phyloP scores from a whole-genome alignment of 768 basidiomycete species.

The Pholiota molesta region DNA sequence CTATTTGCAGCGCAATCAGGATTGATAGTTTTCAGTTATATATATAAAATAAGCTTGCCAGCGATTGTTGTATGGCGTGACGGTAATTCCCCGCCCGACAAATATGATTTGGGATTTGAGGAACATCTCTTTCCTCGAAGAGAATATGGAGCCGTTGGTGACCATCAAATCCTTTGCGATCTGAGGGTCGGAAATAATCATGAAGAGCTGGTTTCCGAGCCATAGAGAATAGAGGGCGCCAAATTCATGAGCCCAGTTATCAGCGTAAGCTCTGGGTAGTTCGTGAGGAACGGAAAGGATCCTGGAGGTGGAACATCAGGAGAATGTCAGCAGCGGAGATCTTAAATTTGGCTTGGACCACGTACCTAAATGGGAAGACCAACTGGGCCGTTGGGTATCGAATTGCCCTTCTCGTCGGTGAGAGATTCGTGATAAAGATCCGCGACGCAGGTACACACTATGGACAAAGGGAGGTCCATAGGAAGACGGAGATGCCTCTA shows the following conservation, averaged over 20 bases:
- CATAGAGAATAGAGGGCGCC: conserved; percentile 48
- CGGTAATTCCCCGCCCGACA: conserved; percentile 45
- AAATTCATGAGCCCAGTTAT: conserved; percentile 44
- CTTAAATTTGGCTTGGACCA: not conserved
- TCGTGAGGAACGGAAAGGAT: conserved; percentile 40
- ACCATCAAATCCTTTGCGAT: conserved; percentile 48
- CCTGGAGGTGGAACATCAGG: conserved; percentile 19
- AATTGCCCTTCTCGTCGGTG: conserved; percentile 12
- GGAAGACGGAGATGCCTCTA: not conserved
- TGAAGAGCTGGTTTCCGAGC: conserved; percentile 50
- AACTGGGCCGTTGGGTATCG: conserved; percentile 13
- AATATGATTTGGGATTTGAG: conserved; percentile 49
- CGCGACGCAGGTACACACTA: conserved; percentile 3
- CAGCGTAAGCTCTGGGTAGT: conserved; percentile 46
- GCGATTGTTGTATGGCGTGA: conserved; percentile 43
- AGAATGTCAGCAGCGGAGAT: not conserved
- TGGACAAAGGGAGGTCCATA: conserved; percentile 2
- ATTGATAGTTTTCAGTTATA: not conserved
- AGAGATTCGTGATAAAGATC: not conserved
- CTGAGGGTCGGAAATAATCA: conserved; percentile 46
- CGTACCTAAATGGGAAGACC: conserved; percentile 18
- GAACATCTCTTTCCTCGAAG: conserved; percentile 48
- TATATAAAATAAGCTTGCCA: conserved; percentile 30
- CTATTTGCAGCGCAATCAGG: conserved; percentile 16
- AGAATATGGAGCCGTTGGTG: conserved; percentile 47